Conservation (phyloP, 1,284 basidiomycete genomes). For the Puccinia coronata region DNA sequence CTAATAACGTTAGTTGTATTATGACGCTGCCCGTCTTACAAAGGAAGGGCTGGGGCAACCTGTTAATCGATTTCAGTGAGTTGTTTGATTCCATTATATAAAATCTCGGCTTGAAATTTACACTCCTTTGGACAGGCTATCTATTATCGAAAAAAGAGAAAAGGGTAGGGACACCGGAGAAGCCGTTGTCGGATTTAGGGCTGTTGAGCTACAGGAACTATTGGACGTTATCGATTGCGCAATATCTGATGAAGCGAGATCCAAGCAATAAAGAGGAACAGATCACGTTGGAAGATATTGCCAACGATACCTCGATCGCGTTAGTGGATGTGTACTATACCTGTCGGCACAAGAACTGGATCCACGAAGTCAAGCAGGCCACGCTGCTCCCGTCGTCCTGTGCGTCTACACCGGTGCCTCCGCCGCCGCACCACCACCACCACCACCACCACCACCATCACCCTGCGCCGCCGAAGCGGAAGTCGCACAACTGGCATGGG, state of each 20-base stretch:
- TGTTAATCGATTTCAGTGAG: slow-evolving; percentile 95
- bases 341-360: slow-evolving; percentile 40
- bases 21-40: slow-evolving; percentile 97
- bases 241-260: slow-evolving; percentile 64
- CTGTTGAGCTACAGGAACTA: slow-evolving; percentile 90
- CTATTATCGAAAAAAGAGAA: slow-evolving; percentile 92
- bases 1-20: slow-evolving; percentile 98
- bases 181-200: slow-evolving; percentile 85
- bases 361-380: slow-evolving; percentile 1
- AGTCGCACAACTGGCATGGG: slow-evolving; percentile 15
- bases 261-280: slow-evolving; percentile 3
- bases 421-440: too few species aligned
- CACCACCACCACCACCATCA: too few species aligned
- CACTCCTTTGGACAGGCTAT: slow-evolving; percentile 72
- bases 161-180: slow-evolving; percentile 82
- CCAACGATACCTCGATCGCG: slow-evolving; percentile 39
- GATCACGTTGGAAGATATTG: slow-evolving; percentile 45
- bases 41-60: slow-evolving; percentile 89
- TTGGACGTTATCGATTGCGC: slow-evolving; percentile 89
- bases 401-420: too few species aligned
- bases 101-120: neutral
- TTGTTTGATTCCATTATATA: slow-evolving; percentile 53
- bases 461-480: neutral
- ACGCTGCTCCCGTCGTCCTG: neutral
- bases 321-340: slow-evolving; percentile 43